A percentile compares a stretch with the other conserved stretches of the same genome.
These are phyloP conservation scores for Butyriboletus loyo DNA, from an alignment of 768 basidiomycete species.

Conservation along the genomic window DNA sequence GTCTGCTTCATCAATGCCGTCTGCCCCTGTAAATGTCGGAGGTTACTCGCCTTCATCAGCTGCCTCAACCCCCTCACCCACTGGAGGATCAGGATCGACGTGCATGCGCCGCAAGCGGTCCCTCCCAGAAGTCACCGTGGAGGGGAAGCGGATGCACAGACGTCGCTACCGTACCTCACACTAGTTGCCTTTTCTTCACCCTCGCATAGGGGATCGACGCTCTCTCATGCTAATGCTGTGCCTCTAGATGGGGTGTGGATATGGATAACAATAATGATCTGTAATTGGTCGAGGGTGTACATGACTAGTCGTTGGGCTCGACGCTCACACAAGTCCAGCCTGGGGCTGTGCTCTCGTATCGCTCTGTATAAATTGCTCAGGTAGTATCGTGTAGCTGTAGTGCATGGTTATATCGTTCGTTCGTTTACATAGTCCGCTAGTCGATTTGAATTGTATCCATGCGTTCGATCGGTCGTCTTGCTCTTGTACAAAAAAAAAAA, in stretches of 20 bases:
- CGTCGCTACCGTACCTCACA: slow-evolving; percentile 12
- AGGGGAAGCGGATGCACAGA: slow-evolving; percentile 15
- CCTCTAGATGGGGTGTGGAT: slow-evolving; percentile 10
- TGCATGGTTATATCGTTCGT: neutral
- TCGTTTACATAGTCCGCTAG: no score
- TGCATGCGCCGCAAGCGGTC: slow-evolving; percentile 14
- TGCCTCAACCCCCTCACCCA: neutral
- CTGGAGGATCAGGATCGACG: slow-evolving; percentile 5
- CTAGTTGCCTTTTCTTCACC: no score
- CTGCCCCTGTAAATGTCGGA: neutral
- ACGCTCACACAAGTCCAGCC: slow-evolving; percentile 2
- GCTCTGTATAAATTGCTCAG: neutral
- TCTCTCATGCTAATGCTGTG: neutral
- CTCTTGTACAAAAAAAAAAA: no score
- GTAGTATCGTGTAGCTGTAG: slow-evolving; percentile 11
- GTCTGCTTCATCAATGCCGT: neutral
- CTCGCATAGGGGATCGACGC: neutral
- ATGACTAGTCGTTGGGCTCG: slow-evolving; percentile 2
- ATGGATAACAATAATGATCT: neutral
- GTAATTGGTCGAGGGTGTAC: neutral
- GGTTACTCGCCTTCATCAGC: slow-evolving; percentile 1
- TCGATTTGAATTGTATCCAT: neutral
- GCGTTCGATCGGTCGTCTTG: neutral
- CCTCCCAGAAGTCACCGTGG: neutral
- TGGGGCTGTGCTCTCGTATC: neutral